These are phyloP conservation scores for Setaria viridis DNA, from an alignment of 202 grass and related monocot genomes.

Conservation along the genomic window DNA sequence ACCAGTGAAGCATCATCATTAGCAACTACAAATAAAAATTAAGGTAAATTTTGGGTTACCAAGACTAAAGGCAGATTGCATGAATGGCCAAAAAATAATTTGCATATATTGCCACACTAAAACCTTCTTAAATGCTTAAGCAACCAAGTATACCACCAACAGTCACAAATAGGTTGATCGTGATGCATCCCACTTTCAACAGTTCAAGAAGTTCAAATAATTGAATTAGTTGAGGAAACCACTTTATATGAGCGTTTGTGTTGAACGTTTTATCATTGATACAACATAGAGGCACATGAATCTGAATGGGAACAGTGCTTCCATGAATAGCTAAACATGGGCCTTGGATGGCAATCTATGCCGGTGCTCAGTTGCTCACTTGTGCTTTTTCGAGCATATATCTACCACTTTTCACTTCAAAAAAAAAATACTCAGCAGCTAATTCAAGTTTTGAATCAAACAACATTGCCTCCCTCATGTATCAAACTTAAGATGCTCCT, in stretches of 20 bases:
- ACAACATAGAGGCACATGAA: background rate
- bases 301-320: background rate
- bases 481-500: background rate
- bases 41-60: background rate
- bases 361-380: background rate
- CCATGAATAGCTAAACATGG: conserved; percentile 24
- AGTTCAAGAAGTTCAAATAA: background rate
- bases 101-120: background rate
- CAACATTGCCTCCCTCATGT: background rate
- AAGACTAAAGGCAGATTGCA: conserved; percentile 1
- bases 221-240: background rate
- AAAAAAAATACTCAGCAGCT: background rate
- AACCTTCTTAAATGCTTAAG: conserved; percentile 21
- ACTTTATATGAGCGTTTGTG: background rate
- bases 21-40: conserved; percentile 54
- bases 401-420: background rate
- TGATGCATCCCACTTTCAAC: conserved; percentile 32
- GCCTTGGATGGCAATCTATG: background rate
- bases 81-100: background rate
- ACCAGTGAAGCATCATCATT: conserved; percentile 85
- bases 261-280: conserved; percentile 7
- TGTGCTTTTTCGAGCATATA: background rate
- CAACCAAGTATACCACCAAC: background rate
- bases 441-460: background rate
- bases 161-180: background rate